Evolutionary conservation across 129 eudicot genomes (phyloP).

Genomic region (sunflower (Helianthus annuus)): HanXRQr2.0-SUNRISE NC_035439.2:145917617-145918116

Average conservation of each 20-base stretch:
- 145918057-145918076: neutral
- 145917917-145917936: neutral
- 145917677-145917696: constrained; percentile 54
- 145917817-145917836: constrained; percentile 83
- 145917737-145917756: too few relatives aligned
- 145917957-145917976: neutral
- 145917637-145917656: constrained; percentile 20
- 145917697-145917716: too few relatives aligned
- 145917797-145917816: constrained; percentile 76
- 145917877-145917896: neutral
- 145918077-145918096: too few relatives aligned
- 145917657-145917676: constrained; percentile 49
- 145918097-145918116: too few relatives aligned
- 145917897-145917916: neutral
- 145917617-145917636: constrained; percentile 30
- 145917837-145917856: constrained; percentile 88
- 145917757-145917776: too few relatives aligned
- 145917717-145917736: too few relatives aligned
- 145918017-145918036: constrained; percentile 82
- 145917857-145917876: constrained; percentile 83
- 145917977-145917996: constrained; percentile 43
- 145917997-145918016: constrained; percentile 78
- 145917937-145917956: neutral
- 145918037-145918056: constrained; percentile 59
- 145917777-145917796: constrained; percentile 72